These are phyloP conservation scores for Blastocystis sp. DNA, from an alignment of 352 stramenopile species.

Conservation along the genomic window DNA sequence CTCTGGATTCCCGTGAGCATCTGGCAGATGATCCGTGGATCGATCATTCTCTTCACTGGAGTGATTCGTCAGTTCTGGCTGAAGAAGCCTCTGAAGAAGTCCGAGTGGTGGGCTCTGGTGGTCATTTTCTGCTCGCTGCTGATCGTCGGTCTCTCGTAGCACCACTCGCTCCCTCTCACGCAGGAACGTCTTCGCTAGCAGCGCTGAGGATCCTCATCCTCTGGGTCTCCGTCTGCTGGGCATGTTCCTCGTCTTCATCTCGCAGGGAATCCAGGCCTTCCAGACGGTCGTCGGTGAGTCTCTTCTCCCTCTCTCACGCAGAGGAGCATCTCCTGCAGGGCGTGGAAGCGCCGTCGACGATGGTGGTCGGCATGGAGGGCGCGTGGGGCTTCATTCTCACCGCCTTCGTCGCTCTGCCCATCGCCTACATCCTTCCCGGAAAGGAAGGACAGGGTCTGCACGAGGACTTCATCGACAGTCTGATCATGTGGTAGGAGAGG, in stretches of 20 bases:
- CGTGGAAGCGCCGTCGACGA: conserved; percentile 1
- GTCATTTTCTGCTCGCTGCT: conserved; percentile 32
- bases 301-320: background rate
- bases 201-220: background rate
- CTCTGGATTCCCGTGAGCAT: conserved; percentile 47
- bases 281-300: conserved; percentile 14
- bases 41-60: conserved; percentile 44
- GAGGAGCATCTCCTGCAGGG: conserved; percentile 47
- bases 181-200: background rate
- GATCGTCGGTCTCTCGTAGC: conserved; percentile 22
- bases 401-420: conserved; percentile 22
- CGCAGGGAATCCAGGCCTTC: conserved; percentile 43
- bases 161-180: background rate
- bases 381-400: conserved; percentile 40
- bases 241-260: conserved; percentile 44
- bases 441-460: conserved; percentile 34
- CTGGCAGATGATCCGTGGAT: conserved; percentile 54
- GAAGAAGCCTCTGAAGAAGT: conserved; percentile 37
- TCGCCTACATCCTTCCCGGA: conserved; percentile 17
- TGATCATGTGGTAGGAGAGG: conserved; percentile 27
- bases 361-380: conserved; percentile 48
- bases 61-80: conserved; percentile 38
- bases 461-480: conserved; percentile 53
- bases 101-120: conserved; percentile 8
- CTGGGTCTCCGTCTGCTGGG: conserved; percentile 1